Evolutionary conservation across 495 filamentous ascomycete genomes (phyloP).

Genomic region (Opeltia flavorubescens): DNA sequence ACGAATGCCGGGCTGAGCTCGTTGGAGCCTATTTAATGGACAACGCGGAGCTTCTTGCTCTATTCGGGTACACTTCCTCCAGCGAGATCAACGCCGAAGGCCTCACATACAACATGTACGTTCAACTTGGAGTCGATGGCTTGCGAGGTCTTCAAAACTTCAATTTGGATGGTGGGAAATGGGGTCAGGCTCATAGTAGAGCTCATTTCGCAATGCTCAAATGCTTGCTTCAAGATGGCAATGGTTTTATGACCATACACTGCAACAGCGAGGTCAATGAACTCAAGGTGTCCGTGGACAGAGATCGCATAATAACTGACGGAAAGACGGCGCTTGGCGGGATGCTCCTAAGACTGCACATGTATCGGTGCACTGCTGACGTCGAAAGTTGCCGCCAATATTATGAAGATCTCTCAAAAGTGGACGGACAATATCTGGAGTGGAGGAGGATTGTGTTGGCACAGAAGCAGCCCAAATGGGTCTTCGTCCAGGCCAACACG

Average conservation of each 20-base stretch:
- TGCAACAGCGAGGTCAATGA: constrained; percentile 7
- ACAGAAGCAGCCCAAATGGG: constrained; percentile 19
- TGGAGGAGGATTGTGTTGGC: constrained; percentile 26
- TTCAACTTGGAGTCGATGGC: constrained; percentile 30
- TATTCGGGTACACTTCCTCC: constrained; percentile 29
- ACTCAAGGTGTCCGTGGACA: constrained; percentile 24
- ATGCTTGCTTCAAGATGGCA: constrained; percentile 21
- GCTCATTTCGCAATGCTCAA: constrained; percentile 30
- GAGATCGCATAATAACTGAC: constrained; percentile 22
- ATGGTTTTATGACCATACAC: constrained; percentile 20
- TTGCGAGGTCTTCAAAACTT: constrained; percentile 30
- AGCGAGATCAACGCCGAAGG: constrained; percentile 23
- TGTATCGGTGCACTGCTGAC: constrained; percentile 34
- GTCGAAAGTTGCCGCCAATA: constrained; percentile 22
- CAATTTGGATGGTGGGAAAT: constrained; percentile 26
- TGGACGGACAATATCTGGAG: constrained; percentile 23
- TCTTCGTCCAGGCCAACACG: constrained; percentile 33
- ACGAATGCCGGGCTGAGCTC: constrained; percentile 35
- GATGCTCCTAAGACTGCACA: constrained; percentile 30
- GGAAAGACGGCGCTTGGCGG: constrained; percentile 28
- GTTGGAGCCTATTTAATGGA: constrained; percentile 30
- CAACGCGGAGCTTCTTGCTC: constrained; percentile 22
- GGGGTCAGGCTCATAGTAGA: constrained; percentile 31
- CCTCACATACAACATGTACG: constrained; percentile 26
- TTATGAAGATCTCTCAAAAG: constrained; percentile 26